phyloP scores from a whole-genome alignment of 2,329 filamentous ascomycete species.

The Ceratocystis smalleyi region DNA sequence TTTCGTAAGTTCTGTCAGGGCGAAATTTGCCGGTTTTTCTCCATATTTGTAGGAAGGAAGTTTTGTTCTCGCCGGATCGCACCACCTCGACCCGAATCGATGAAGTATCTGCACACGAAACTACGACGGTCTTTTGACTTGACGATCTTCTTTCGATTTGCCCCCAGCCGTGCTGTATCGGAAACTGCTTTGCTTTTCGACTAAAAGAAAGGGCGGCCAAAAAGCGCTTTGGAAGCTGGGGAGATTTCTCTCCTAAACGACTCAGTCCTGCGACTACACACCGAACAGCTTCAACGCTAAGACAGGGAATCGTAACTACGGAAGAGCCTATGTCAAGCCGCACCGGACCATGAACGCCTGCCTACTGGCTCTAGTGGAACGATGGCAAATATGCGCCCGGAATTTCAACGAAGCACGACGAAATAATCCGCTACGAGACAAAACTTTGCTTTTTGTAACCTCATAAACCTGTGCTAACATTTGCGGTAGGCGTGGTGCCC shows the following conservation, averaged over 20 bases:
- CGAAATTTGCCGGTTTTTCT: constrained; percentile 7
- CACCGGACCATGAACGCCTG: background rate
- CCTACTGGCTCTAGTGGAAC: background rate
- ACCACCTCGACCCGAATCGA: background rate
- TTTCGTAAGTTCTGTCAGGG: constrained; percentile 36
- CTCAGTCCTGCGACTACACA: background rate
- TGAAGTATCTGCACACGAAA: background rate
- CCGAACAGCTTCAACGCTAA: no score
- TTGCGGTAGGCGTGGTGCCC: constrained; percentile 58
- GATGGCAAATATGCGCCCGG: background rate
- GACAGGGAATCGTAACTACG: no score
- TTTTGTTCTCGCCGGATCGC: constrained; percentile 5
- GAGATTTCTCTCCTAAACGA: background rate
- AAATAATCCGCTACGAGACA: constrained; percentile 11
- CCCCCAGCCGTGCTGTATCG: no score
- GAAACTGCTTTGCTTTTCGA: background rate
- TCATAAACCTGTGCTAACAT: constrained; percentile 24
- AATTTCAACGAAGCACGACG: background rate
- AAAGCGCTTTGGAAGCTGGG: background rate
- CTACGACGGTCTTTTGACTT: background rate
- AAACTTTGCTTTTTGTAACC: constrained; percentile 5
- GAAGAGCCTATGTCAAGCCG: no score
- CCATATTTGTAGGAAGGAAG: background rate
- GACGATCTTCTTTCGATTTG: background rate
- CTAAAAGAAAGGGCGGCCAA: background rate